Conservation (phyloP, 2,329 filamentous ascomycete species). For the Neurospora crassa region DNA sequence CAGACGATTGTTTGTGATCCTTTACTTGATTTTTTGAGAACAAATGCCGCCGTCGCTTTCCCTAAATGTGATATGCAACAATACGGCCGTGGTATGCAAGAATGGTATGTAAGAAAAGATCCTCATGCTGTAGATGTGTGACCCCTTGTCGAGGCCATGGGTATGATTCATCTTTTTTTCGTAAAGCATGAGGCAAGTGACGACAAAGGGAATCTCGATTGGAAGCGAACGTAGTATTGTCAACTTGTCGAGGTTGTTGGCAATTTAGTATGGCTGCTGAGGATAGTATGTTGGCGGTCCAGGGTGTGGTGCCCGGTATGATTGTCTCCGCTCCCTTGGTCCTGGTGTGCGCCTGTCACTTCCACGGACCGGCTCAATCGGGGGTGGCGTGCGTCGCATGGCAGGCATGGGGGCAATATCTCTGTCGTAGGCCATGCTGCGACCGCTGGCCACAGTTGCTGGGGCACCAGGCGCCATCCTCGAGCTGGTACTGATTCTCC, state of each 20-base stretch:
- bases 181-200: neutral
- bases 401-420: conserved; percentile 19
- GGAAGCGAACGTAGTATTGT: neutral
- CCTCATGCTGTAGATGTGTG: neutral
- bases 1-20: neutral
- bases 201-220: neutral
- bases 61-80: conserved; percentile 5
- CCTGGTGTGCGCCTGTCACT: conserved; percentile 26
- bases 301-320: conserved; percentile 18
- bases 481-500: conserved; percentile 31
- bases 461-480: conserved; percentile 28
- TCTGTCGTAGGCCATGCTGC: conserved; percentile 24
- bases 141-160: neutral
- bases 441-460: conserved; percentile 28
- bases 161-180: neutral
- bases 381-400: conserved; percentile 28
- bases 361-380: conserved; percentile 20
- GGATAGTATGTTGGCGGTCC: conserved; percentile 14
- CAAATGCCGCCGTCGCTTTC: neutral
- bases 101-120: neutral
- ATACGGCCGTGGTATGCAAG: conserved; percentile 11
- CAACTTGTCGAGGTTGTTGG: neutral
- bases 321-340: conserved; percentile 18
- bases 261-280: conserved; percentile 1
- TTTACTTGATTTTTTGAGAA: neutral